A percentile compares a stretch with the other conserved stretches of the same genome.
Conservation (phyloP, 257 asterid species). For the Nicotiana otophora region DNA sequence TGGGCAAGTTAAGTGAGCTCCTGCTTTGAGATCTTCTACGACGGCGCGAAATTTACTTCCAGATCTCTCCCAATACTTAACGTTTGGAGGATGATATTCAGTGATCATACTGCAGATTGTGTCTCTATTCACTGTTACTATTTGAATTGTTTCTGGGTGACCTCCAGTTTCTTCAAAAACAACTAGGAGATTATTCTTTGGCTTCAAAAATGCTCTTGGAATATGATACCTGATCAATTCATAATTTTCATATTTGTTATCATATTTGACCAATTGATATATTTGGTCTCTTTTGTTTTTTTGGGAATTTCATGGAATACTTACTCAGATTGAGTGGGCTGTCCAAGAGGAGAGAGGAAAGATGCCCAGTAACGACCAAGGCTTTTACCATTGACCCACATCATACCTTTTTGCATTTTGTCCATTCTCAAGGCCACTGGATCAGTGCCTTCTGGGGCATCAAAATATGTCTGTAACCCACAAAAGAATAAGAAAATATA, state of each 20-base stretch:
- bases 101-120: slow-evolving; percentile 66
- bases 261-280: too few species aligned
- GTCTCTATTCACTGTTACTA: slow-evolving; percentile 61
- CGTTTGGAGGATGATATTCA: slow-evolving; percentile 48
- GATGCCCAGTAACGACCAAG: slow-evolving; percentile 92
- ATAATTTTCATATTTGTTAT: background rate
- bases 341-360: slow-evolving; percentile 60
- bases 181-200: slow-evolving; percentile 45
- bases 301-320: background rate
- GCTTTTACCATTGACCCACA: slow-evolving; percentile 78
- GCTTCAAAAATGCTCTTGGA: slow-evolving; percentile 78
- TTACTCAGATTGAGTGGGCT: slow-evolving; percentile 78
- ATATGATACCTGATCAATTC: slow-evolving; percentile 52
- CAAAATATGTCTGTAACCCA: slow-evolving; percentile 52
- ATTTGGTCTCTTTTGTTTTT: background rate
- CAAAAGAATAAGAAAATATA: background rate
- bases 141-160: slow-evolving; percentile 37
- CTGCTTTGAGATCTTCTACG: slow-evolving; percentile 32
- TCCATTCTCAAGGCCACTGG: slow-evolving; percentile 71
- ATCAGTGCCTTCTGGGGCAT: slow-evolving; percentile 62
- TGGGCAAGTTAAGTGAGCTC: slow-evolving; percentile 56
- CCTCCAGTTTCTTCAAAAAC: slow-evolving; percentile 86
- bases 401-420: slow-evolving; percentile 76
- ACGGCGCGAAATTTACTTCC: slow-evolving; percentile 30
- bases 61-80: slow-evolving; percentile 41